Evolutionary conservation across 2,329 filamentous ascomycete genomes (phyloP).

Genomic region (Claviceps paspali): DNA sequence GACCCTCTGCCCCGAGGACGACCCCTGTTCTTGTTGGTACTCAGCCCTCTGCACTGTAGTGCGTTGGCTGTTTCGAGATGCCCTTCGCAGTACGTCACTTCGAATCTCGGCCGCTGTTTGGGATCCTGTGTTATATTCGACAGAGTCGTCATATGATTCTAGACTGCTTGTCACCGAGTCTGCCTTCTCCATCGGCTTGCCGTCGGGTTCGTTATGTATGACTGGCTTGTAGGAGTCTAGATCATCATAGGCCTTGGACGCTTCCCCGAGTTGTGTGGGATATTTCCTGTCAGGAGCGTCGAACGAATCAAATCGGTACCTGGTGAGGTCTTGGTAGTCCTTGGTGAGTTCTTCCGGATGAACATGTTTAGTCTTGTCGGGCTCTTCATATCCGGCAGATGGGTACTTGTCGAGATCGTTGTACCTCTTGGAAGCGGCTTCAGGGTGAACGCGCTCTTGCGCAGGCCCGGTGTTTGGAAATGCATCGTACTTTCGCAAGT

Average conservation of each 20-base stretch:
- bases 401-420: slow-evolving; percentile 19
- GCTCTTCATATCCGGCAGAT: slow-evolving; percentile 16
- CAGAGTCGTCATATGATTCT: slow-evolving; percentile 19
- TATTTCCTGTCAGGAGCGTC: slow-evolving; percentile 13
- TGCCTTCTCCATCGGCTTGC: slow-evolving; percentile 12
- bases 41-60: slow-evolving; percentile 7
- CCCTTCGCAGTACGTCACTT: slow-evolving; percentile 15
- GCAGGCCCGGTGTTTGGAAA: slow-evolving; percentile 13
- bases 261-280: slow-evolving; percentile 19
- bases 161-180: slow-evolving; percentile 22
- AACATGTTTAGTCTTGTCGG: slow-evolving; percentile 11
- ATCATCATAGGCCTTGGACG: slow-evolving; percentile 24
- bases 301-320: slow-evolving; percentile 21
- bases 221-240: slow-evolving; percentile 24
- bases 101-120: slow-evolving; percentile 19
- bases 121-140: slow-evolving; percentile 9
- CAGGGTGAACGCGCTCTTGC: slow-evolving; percentile 13
- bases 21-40: slow-evolving; percentile 7
- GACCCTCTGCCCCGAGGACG: too few relatives aligned
- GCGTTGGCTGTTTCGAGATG: slow-evolving; percentile 9
- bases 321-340: slow-evolving; percentile 24
- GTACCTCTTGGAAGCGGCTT: slow-evolving; percentile 19
- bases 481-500: slow-evolving; percentile 19
- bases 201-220: slow-evolving; percentile 20
- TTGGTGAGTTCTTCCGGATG: slow-evolving; percentile 25